A percentile compares a stretch with the other conserved stretches of the same genome.
phyloP scores from a whole-genome alignment of 306 rosid genomes.

The Pterocarpus macrocarpus region DNA sequence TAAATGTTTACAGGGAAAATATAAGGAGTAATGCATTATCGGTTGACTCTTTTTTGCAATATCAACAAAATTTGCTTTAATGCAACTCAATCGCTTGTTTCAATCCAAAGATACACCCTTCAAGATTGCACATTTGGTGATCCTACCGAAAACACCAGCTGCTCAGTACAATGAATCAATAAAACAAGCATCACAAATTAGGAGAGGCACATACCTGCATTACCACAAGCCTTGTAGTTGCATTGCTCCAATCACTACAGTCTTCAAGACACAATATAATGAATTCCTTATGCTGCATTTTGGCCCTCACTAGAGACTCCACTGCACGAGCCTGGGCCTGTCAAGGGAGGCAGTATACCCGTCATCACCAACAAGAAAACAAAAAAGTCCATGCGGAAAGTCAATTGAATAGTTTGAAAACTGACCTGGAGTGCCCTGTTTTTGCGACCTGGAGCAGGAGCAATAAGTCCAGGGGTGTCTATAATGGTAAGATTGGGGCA shows the following conservation, averaged over 20 bases:
- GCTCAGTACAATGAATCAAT: background rate
- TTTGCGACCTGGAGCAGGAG: conserved; percentile 94
- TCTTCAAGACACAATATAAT: conserved; percentile 94
- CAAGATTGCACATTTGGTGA: background rate
- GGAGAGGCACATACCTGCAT: conserved; percentile 72
- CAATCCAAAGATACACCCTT: background rate
- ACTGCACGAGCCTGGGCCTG: conserved; percentile 91
- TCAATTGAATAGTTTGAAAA: background rate
- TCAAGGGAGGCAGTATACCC: background rate
- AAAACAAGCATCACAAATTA: background rate
- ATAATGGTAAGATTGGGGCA: conserved; percentile 97
- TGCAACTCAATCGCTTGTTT: background rate
- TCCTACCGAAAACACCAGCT: background rate
- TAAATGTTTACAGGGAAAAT: too few species aligned
- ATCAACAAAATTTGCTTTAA: background rate
- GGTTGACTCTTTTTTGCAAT: background rate
- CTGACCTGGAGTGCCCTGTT: conserved; percentile 76
- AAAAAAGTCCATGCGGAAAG: background rate
- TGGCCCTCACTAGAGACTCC: conserved; percentile 83
- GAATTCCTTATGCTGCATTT: conserved; percentile 96
- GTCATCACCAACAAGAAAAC: conserved; percentile 16
- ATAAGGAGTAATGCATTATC: background rate
- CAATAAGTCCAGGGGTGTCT: conserved; percentile 93
- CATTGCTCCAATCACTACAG: conserved; percentile 96
- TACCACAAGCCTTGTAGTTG: conserved; percentile 85